Base-by-base conservation (phyloP, 2,329 filamentous ascomycete genomes). In the Cordyceps militaris region DNA sequence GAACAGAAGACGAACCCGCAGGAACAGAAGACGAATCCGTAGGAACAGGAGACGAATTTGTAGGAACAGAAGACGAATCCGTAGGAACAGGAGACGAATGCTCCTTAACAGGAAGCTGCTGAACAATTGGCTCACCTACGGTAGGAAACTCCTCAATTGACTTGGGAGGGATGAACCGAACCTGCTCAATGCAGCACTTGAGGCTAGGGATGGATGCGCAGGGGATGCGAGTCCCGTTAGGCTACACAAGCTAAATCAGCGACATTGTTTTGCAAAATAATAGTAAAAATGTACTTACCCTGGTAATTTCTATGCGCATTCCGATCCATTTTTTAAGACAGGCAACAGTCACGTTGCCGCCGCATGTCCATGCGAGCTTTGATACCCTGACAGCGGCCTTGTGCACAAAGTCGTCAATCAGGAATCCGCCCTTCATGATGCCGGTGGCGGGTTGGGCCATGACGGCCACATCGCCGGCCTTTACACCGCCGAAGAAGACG, bases 401-500 rank as follows among this genome's bases (percentile, higher is more conserved):
- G 66, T 87, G 86, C 70, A 90, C 88, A 5, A 87, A 87, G 64
- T 85, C 84, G 59, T 65, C 64, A 50, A 73, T 70, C 58, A 73
- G 69, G 16, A 61, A 59, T 43, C 61, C 49, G 23, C 58, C 61
- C 58, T 59, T 40, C 32, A 60, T 46, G 21, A 49, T 53, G 40
- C 56, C 62, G 11, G 23, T 50, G 6, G 54, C 44, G 16, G 58
- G 63, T 28, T 55, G 61, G 21, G 48, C 59, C 55, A 65, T 59
- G 50, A 64, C 56, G 14, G 57, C 49, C 32, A 62, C 61, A 19
- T 59, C 61, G 3, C 64, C 64, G 16, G 62, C 63, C 19, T 58
- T 53, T 43, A 56, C 36, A 36, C 57, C 60, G 34, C 59, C 57
- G 19, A 65, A 43, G 54, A 59, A 63, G 11, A 65, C 19, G 46